Evolutionary conservation across 805 yeast species (phyloP).

Genomic region (Hanseniaspora clermontiae): DNA sequence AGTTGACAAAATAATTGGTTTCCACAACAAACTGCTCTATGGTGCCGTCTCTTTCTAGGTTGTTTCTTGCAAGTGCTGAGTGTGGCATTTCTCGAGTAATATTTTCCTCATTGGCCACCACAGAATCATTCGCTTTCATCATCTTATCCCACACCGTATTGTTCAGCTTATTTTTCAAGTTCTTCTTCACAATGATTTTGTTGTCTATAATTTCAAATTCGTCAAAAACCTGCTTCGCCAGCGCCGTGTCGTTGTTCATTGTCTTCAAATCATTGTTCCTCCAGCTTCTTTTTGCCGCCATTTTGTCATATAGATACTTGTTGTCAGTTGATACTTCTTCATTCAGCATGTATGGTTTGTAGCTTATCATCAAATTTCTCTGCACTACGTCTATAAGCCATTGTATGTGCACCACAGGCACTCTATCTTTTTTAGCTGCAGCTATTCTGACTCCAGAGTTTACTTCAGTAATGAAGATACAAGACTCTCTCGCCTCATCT

Average conservation of each 20-base stretch:
- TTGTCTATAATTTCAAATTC: slow-evolving; percentile 12
- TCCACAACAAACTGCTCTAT: not conserved
- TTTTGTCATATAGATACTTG: slow-evolving; percentile 19
- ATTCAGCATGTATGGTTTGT: slow-evolving; percentile 25
- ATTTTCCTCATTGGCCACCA: not conserved
- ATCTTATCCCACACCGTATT: slow-evolving; percentile 12
- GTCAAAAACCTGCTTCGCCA: slow-evolving; percentile 11
- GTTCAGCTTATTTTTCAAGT: slow-evolving; percentile 4
- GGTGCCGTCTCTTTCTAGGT: not conserved
- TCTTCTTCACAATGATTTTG: slow-evolving; percentile 7
- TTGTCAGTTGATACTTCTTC: slow-evolving; percentile 17
- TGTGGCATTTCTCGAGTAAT: not conserved
- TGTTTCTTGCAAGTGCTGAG: not conserved
- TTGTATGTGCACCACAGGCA: slow-evolving; percentile 32
- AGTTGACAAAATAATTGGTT: slow-evolving; percentile 2
- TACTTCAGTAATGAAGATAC: slow-evolving; percentile 23
- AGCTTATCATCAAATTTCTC: slow-evolving; percentile 32
- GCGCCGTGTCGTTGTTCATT: not conserved
- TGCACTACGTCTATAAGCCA: slow-evolving; percentile 35
- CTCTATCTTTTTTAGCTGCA: slow-evolving; percentile 31
- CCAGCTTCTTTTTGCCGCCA: slow-evolving; percentile 9
- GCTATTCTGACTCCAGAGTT: slow-evolving; percentile 22
- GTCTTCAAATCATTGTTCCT: not conserved
- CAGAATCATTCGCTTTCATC: not conserved
- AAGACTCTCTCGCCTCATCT: slow-evolving; percentile 22